phyloP scores from a whole-genome alignment of 768 basidiomycete genomes.

The Russula brevipes region DNA sequence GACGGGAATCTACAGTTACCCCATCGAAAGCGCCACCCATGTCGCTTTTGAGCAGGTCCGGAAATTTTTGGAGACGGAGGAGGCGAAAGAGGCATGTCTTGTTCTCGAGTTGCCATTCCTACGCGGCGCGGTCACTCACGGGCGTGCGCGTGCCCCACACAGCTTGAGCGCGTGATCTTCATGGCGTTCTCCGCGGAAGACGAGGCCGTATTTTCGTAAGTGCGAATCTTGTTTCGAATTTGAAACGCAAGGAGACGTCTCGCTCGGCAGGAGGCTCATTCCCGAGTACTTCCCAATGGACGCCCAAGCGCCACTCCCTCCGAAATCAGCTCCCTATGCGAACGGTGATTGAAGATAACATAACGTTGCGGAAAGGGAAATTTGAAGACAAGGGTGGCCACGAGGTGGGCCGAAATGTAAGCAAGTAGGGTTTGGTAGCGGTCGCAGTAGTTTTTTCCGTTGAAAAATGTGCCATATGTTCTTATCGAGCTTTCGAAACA shows the following conservation, averaged over 20 bases:
- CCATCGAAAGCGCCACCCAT: constrained; percentile 63
- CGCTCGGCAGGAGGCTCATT: constrained; percentile 5
- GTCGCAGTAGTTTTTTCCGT: background rate
- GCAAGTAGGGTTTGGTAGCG: background rate
- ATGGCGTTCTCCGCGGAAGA: constrained; percentile 68
- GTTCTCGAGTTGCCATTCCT: background rate
- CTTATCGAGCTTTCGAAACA: background rate
- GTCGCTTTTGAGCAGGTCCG: constrained; percentile 60
- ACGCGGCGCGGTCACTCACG: background rate
- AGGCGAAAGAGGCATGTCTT: constrained; percentile 36
- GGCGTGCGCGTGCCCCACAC: background rate
- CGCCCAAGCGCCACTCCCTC: background rate
- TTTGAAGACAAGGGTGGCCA: background rate
- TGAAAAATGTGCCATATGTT: background rate
- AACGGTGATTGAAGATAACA: background rate
- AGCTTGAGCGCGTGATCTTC: constrained; percentile 69
- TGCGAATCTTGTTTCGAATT: constrained; percentile 16
- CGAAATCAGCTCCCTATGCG: background rate
- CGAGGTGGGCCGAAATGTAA: background rate
- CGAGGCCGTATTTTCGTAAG: constrained; percentile 59
- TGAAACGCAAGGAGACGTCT: background rate
- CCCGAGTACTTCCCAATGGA: constrained; percentile 17
- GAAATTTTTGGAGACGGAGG: constrained; percentile 50
- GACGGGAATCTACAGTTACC: constrained; percentile 76
- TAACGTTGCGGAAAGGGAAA: background rate